A percentile compares a stretch with the other conserved stretches of the same genome.
Evolutionary conservation across 768 basidiomycete genomes (phyloP).

Genomic region (Trametes cingulata): DNA sequence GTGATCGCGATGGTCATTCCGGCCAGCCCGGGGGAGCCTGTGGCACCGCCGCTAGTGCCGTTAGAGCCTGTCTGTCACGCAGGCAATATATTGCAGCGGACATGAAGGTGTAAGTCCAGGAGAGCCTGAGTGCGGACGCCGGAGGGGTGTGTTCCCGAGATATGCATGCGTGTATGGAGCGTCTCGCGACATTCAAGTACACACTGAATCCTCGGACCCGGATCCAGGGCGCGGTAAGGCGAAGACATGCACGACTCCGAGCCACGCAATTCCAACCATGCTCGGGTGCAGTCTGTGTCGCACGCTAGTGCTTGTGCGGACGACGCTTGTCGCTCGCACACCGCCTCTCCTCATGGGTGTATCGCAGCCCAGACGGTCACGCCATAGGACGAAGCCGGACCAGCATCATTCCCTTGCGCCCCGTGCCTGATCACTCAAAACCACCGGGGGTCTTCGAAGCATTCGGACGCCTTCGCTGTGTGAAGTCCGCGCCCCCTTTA

Average conservation of each 20-base stretch:
- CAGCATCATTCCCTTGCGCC: constrained; percentile 18
- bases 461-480: constrained; percentile 7
- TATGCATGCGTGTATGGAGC: not conserved
- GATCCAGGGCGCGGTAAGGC: not conserved
- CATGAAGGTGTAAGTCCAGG: not conserved
- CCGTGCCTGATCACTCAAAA: constrained; percentile 21
- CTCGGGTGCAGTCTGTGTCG: not conserved
- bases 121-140: not conserved
- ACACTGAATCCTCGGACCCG: not conserved
- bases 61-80: not conserved
- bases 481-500: constrained; percentile 17
- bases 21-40: not conserved
- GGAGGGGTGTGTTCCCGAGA: not conserved
- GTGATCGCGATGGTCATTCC: not conserved
- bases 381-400: constrained; percentile 8
- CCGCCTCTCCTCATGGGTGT: constrained; percentile 21
- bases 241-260: not conserved
- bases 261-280: not conserved
- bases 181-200: not conserved
- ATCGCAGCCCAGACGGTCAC: constrained; percentile 10
- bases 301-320: not conserved
- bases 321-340: not conserved
- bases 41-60: constrained; percentile 1
- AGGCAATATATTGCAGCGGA: constrained; percentile 1
- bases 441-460: constrained; percentile 3